Percentiles rank a stretch among this genome's conserved stretches.
Evolutionary conservation across 2,329 filamentous ascomycete genomes (phyloP).

Genomic region (Xylaria sp.): DNA sequence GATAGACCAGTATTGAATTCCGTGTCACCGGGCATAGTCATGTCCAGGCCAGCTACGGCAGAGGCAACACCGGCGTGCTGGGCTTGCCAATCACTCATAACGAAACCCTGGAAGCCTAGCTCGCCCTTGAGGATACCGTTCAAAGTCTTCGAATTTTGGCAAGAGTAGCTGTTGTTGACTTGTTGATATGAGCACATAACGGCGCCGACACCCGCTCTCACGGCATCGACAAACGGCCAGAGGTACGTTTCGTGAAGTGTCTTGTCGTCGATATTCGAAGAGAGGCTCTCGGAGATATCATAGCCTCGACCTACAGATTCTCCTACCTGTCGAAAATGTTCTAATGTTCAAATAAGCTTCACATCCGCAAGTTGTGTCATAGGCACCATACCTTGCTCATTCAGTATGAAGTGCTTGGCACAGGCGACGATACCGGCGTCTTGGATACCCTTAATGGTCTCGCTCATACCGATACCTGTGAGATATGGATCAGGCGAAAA

Average conservation of each 20-base stretch:
- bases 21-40: slow-evolving; percentile 80
- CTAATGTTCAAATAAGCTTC: slow-evolving; percentile 51
- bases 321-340: slow-evolving; percentile 75
- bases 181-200: slow-evolving; percentile 80
- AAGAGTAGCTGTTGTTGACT: slow-evolving; percentile 82
- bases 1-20: slow-evolving; percentile 70
- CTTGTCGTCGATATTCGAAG: slow-evolving; percentile 75
- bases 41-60: slow-evolving; percentile 80
- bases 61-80: slow-evolving; percentile 76
- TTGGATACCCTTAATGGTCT: slow-evolving; percentile 83
- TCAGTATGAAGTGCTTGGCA: slow-evolving; percentile 77
- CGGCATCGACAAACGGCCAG: slow-evolving; percentile 81
- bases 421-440: slow-evolving; percentile 82
- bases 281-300: slow-evolving; percentile 69
- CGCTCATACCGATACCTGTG: slow-evolving; percentile 75
- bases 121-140: slow-evolving; percentile 83
- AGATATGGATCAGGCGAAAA: slow-evolving; percentile 80
- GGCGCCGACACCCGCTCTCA: slow-evolving; percentile 72
- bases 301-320: slow-evolving; percentile 68
- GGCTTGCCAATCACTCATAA: slow-evolving; percentile 84
- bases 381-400: slow-evolving; percentile 68
- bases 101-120: slow-evolving; percentile 82
- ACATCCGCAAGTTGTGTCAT: neutral
- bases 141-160: slow-evolving; percentile 80
- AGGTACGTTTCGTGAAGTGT: slow-evolving; percentile 80